These are phyloP conservation scores for Monilinia laxa DNA, from an alignment of 2,329 filamentous ascomycete species.

Conservation along the genomic window DNA sequence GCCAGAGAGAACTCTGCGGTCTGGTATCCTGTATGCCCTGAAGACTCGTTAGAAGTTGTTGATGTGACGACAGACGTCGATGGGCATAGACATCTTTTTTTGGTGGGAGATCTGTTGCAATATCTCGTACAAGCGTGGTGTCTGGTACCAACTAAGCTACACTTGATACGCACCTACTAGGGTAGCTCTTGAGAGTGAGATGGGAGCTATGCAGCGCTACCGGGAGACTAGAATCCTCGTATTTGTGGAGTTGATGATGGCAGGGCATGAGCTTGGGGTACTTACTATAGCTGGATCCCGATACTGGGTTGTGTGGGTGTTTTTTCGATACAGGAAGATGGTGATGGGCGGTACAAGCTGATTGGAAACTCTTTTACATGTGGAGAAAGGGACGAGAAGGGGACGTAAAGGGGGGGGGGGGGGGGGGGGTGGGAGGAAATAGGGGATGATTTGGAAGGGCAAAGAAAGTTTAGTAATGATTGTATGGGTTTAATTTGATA, in stretches of 20 bases:
- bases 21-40: not conserved
- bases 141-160: constrained; percentile 24
- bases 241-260: not conserved
- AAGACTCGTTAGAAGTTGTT: not conserved
- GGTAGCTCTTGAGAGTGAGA: constrained; percentile 10
- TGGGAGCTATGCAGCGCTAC: not conserved
- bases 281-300: constrained; percentile 8
- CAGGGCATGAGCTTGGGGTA: constrained; percentile 16
- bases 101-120: constrained; percentile 24
- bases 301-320: not conserved
- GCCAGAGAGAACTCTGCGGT: constrained; percentile 8
- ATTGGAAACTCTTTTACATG: not conserved
- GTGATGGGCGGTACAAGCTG: not conserved
- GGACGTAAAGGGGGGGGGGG: too few species aligned
- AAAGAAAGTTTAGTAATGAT: too few species aligned
- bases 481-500: too few species aligned
- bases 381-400: not conserved
- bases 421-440: too few species aligned
- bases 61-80: constrained; percentile 8
- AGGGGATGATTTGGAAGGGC: too few species aligned
- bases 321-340: not conserved
- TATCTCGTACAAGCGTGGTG: constrained; percentile 22
- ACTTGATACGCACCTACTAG: constrained; percentile 14
- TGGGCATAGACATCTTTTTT: constrained; percentile 15
- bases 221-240: constrained; percentile 1